Evolutionary conservation across 2,329 filamentous ascomycete species (phyloP).

Genomic region (Acrocalymma vagum): DNA sequence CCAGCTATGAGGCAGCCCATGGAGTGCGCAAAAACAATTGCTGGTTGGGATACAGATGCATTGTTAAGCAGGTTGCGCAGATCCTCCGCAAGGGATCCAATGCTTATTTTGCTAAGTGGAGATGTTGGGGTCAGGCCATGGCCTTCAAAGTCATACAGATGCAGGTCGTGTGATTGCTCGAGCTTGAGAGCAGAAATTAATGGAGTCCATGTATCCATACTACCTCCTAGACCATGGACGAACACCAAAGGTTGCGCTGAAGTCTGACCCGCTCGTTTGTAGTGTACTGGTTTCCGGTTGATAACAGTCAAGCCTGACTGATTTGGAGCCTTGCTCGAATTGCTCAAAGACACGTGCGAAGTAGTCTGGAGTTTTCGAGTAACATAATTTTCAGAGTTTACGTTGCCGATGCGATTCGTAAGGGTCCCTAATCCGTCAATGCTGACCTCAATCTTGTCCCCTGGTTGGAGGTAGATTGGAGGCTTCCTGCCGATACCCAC

Average conservation of each 20-base stretch:
- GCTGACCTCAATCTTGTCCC: conserved; percentile 31
- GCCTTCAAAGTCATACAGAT: conserved; percentile 64
- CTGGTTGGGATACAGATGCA: conserved; percentile 36
- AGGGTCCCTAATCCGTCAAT: conserved; percentile 36
- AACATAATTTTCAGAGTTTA: conserved; percentile 49
- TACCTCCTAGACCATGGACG: conserved; percentile 64
- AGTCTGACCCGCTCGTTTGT: conserved; percentile 37
- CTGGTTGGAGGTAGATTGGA: conserved; percentile 39
- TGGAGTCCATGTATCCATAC: conserved; percentile 55
- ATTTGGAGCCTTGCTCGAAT: conserved; percentile 44
- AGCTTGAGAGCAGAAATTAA: conserved; percentile 50
- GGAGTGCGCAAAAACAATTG: conserved; percentile 60
- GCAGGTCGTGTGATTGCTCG: conserved; percentile 40
- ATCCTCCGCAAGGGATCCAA: conserved; percentile 56
- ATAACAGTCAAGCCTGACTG: conserved; percentile 48
- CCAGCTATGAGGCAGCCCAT: conserved; percentile 61
- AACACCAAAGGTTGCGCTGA: conserved; percentile 54
- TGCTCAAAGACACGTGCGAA: conserved; percentile 53
- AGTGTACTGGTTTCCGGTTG: conserved; percentile 53
- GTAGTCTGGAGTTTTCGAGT: conserved; percentile 27
- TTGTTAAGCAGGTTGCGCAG: conserved; percentile 50
- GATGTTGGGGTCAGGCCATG: conserved; percentile 64
- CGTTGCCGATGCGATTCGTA: conserved; percentile 52
- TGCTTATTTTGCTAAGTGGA: conserved; percentile 53
- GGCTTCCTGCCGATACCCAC: conserved; percentile 50